Percentiles rank a stretch among this genome's conserved stretches.
Evolutionary conservation across 2,329 filamentous ascomycete species (phyloP).

Genomic region (Aspergillus quadricinctus): DNA sequence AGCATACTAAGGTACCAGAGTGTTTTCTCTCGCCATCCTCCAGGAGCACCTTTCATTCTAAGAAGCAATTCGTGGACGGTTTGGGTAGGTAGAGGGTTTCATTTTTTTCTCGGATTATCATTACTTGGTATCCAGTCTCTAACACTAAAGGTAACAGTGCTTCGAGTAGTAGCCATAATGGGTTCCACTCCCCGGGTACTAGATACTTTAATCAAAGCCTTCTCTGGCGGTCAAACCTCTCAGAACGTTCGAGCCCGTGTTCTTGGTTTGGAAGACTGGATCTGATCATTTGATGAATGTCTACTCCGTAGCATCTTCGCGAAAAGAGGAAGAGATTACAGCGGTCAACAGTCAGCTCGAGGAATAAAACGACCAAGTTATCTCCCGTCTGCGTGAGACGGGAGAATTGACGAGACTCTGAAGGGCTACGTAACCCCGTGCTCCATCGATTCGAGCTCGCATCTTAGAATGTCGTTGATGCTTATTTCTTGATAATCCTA

Average conservation of each 20-base stretch:
- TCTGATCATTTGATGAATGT: conserved; percentile 7
- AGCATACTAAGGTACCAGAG: too few relatives aligned
- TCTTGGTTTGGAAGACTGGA: conserved; percentile 7
- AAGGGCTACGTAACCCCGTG: neutral
- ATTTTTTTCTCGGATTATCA: neutral
- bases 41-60: neutral
- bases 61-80: neutral
- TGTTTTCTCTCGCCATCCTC: neutral
- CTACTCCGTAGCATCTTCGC: neutral
- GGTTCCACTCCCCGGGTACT: conserved; percentile 13
- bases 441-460: neutral
- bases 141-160: neutral
- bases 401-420: neutral
- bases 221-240: conserved; percentile 16
- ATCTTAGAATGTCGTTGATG: neutral
- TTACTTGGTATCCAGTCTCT: neutral
- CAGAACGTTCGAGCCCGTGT: conserved; percentile 18
- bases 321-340: conserved; percentile 1
- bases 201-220: conserved; percentile 16
- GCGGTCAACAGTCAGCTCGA: neutral
- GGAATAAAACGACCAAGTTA: neutral
- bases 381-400: neutral
- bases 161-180: neutral
- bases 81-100: neutral
- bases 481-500: neutral